phyloP scores from a whole-genome alignment of 257 asterid genomes.

The Primulina eburnea region DNA sequence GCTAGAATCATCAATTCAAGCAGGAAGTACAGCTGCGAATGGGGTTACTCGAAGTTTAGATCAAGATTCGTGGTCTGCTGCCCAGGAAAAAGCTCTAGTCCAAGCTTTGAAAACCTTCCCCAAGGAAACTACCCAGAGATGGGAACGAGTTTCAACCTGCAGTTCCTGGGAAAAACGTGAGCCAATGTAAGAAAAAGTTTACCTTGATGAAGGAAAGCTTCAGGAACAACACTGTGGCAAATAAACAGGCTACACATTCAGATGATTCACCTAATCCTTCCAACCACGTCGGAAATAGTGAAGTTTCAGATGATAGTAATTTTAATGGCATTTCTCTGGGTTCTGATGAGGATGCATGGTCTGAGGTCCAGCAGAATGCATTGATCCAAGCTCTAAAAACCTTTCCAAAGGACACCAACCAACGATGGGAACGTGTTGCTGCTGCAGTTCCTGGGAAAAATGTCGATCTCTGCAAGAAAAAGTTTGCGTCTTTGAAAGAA shows the following conservation, averaged over 20 bases:
- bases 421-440: constrained; percentile 88
- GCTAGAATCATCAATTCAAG: constrained; percentile 34
- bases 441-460: constrained; percentile 84
- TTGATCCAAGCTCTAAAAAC: constrained; percentile 85
- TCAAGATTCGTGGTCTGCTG: constrained; percentile 69
- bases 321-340: constrained; percentile 40
- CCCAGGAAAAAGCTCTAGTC: constrained; percentile 73
- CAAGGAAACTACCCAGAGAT: constrained; percentile 69
- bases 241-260: constrained; percentile 26
- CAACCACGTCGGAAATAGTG: constrained; percentile 29
- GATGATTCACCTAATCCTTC: constrained; percentile 34
- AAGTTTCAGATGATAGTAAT: constrained; percentile 30
- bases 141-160: constrained; percentile 94
- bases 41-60: constrained; percentile 47
- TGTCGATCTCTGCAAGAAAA: constrained; percentile 68
- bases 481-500: constrained; percentile 66
- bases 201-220: constrained; percentile 64
- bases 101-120: constrained; percentile 90
- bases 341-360: constrained; percentile 72
- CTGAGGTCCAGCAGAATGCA: constrained; percentile 80
- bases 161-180: constrained; percentile 74
- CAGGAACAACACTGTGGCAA: constrained; percentile 46
- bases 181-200: constrained; percentile 77
- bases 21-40: constrained; percentile 30
- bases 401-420: constrained; percentile 74